Base-by-base conservation (phyloP, 225 moss, liverwort and hornwort genomes). In the Bryoerythrophyllum caledonicum region DNA sequence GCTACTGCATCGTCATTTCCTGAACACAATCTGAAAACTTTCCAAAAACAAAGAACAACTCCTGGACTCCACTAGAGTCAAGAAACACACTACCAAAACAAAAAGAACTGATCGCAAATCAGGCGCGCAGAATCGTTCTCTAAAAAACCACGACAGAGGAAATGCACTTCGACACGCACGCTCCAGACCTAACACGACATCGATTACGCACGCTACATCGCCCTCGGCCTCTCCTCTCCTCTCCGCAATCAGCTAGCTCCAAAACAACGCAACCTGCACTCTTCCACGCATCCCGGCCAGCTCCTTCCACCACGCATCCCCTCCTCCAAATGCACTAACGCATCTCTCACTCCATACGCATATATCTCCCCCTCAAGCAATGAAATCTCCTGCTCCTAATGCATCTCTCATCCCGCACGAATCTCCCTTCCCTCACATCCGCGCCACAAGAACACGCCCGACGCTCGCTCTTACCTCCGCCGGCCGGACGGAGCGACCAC, bases 221-320 rank as follows among this genome's bases (percentile, higher is more conserved):
- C 4, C 21, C 43, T 14, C 53, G 14, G 19, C 52, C 7, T 20
- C 20, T 52, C 51, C 7, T 20, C 20, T 52, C 51, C 52, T 54
- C 54, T 37, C 70, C 63, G 19, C 77, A 77, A 70, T 77, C 77
- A 63, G n/a, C 61, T 37, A 20, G 13, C 49, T 28, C 71, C 19
- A 17, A 59, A 46, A 69, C 52, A 62, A 62, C 26, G 53, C 20
- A 53, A 38, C 26, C 54, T 26, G 38, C 72, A 15, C 53, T 74
- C 64, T 24, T 54, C 25, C 27, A 26, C n/a, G n/a, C n/a, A n/a
- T n/a, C n/a, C n/a, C n/a, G n/a, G n/a, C n/a, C n/a, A n/a, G n/a
- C n/a, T n/a, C n/a, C n/a, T n/a, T n/a, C n/a, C n/a, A n/a, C n/a
- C n/a, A n/a, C n/a, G n/a, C n/a, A n/a, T n/a, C n/a, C n/a, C n/a